Conservation (phyloP, 345 rosid species). For the Eucalyptus dawsonii region DNA sequence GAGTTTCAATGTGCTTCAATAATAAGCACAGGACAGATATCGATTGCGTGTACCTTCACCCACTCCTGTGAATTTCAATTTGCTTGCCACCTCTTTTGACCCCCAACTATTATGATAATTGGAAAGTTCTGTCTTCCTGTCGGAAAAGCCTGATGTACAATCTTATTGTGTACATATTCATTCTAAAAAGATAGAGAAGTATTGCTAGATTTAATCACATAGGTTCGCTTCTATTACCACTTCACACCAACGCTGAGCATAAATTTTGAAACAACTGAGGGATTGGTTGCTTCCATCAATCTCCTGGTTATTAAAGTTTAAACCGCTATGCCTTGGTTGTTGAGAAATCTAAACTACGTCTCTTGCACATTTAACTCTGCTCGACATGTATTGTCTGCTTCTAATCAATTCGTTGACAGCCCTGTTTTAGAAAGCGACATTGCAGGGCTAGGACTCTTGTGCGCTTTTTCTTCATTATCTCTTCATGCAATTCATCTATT, state of each 20-base stretch:
- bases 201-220: not conserved
- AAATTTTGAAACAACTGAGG: not conserved
- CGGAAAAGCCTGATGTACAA: not conserved
- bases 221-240: not conserved
- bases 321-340: not conserved
- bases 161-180: not conserved
- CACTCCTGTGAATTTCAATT: not conserved
- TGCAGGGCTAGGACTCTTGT: not conserved
- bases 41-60: not conserved
- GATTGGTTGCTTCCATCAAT: not conserved
- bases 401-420: not conserved
- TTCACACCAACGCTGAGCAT: not conserved
- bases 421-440: not conserved
- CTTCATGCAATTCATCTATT: not conserved
- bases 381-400: not conserved
- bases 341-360: not conserved
- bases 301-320: not conserved
- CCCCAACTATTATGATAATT: not conserved
- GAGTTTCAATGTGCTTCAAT: not conserved
- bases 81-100: not conserved
- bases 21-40: not conserved
- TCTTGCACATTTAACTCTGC: not conserved
- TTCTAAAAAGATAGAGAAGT: not conserved
- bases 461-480: not conserved
- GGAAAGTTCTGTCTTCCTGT: not conserved